These are phyloP conservation scores for Theobroma cacao DNA, from an alignment of 345 rosid species.

Conservation along the genomic window DNA sequence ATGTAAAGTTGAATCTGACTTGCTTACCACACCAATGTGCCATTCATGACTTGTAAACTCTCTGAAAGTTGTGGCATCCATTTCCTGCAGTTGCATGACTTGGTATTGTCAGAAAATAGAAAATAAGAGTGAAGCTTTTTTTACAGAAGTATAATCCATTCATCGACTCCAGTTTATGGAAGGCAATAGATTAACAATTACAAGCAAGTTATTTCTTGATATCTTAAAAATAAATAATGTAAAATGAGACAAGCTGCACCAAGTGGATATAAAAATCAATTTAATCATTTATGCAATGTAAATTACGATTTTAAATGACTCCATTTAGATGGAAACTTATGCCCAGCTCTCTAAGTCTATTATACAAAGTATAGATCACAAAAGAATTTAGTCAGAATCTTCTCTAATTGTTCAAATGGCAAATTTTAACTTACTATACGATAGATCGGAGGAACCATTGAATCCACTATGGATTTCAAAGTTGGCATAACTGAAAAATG, in stretches of 20 bases:
- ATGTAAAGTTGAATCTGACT: constrained; percentile 5
- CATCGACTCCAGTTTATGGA: not conserved
- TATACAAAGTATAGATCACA: not conserved
- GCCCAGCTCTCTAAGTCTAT: not conserved
- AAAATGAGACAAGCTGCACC: not conserved
- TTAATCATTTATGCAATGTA: not conserved
- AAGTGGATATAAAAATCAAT: not conserved
- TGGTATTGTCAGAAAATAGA: not conserved
- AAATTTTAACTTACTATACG: constrained; percentile 60
- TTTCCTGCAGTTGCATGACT: constrained; percentile 55
- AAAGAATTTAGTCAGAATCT: not conserved
- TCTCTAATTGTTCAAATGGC: not conserved
- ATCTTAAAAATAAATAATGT: not conserved
- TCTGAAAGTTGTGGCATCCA: constrained; percentile 77
- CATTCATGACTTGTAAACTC: constrained; percentile 66
- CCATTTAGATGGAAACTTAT: not conserved
- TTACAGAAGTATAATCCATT: not conserved
- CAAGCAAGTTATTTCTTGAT: not conserved
- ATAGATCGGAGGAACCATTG: constrained; percentile 65
- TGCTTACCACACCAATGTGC: constrained; percentile 89
- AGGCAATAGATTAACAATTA: not conserved
- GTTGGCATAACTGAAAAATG: constrained; percentile 78
- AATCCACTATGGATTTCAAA: constrained; percentile 49
- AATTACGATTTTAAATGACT: not conserved
- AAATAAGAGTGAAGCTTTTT: not conserved